Conservation (phyloP, 1,284 basidiomycete species). For the Cutaneotrichosporon sp. region DNA sequence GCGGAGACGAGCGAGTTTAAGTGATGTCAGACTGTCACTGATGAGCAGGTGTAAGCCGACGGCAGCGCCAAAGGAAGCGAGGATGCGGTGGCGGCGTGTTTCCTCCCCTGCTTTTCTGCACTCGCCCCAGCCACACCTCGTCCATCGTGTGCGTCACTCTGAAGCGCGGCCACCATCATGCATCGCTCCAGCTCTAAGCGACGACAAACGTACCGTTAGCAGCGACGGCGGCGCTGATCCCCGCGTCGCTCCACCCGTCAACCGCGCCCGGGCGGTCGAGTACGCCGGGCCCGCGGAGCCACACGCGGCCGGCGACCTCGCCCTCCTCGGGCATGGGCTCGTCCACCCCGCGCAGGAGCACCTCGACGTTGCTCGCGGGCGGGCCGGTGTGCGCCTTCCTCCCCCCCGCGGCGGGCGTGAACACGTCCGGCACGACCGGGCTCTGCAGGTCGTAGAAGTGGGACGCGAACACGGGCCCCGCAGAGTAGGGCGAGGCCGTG, state of each 20-base stretch:
- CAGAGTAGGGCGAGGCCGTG: conserved; percentile 30
- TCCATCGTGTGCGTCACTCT: not conserved
- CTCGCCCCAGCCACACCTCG: no score
- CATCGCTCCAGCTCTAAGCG: not conserved
- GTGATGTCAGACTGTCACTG: no score
- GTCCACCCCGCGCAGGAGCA: conserved; percentile 37
- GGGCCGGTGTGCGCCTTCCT: conserved; percentile 41
- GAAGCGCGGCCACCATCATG: not conserved
- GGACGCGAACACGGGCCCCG: conserved; percentile 44
- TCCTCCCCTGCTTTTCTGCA: no score
- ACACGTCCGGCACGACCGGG: conserved; percentile 26
- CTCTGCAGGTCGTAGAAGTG: conserved; percentile 49
- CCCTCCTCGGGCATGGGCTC: conserved; percentile 18
- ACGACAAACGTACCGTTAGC: conserved; percentile 46
- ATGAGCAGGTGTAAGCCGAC: no score
- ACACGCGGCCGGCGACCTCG: conserved; percentile 31
- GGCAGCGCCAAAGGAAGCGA: no score
- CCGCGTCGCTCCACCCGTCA: conserved; percentile 42
- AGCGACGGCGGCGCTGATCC: conserved; percentile 33
- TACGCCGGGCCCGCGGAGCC: conserved; percentile 39
- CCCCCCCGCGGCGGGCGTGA: conserved; percentile 19
- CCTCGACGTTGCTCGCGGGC: conserved; percentile 49
- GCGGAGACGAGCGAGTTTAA: no score
- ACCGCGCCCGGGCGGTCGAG: conserved; percentile 16
- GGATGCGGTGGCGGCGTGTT: no score